These are phyloP conservation scores for Ogataea henricii DNA, from an alignment of 805 yeast genomes.

Conservation along the genomic window DNA sequence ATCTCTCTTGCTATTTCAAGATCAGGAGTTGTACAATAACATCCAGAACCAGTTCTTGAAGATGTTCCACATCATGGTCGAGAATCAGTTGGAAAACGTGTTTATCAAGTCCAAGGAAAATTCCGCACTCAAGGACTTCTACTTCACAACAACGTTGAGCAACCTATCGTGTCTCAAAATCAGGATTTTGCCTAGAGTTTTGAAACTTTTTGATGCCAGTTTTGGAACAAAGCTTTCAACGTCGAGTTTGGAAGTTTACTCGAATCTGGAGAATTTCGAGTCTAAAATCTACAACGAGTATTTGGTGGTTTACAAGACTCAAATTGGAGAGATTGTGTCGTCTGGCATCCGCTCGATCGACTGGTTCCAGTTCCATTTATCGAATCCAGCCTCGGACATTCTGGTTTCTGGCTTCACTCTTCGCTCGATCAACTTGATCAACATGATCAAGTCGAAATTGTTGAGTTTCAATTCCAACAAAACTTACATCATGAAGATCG, in stretches of 20 bases:
- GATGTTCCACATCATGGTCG: slow-evolving; percentile 41
- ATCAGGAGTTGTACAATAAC: slow-evolving; percentile 21
- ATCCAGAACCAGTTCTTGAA: slow-evolving; percentile 38
- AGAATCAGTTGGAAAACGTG: slow-evolving; percentile 45
- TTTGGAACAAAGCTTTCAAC: slow-evolving; percentile 49
- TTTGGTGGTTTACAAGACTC: slow-evolving; percentile 48
- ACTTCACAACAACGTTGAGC: slow-evolving; percentile 44
- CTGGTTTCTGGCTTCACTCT: slow-evolving; percentile 26
- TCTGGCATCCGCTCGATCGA: slow-evolving; percentile 42
- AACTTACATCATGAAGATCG: slow-evolving; percentile 23
- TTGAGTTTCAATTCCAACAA: slow-evolving; percentile 21
- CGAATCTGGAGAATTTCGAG: slow-evolving; percentile 50
- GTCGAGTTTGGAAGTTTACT: slow-evolving; percentile 46
- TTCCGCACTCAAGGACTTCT: slow-evolving; percentile 22
- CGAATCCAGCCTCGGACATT: slow-evolving; percentile 12
- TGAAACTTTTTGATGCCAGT: slow-evolving; percentile 50
- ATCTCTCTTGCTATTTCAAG: slow-evolving; percentile 22
- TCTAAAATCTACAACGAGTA: slow-evolving; percentile 55
- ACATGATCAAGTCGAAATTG: slow-evolving; percentile 30
- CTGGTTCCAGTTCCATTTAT: slow-evolving; percentile 39
- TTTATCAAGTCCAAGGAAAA: slow-evolving; percentile 36
- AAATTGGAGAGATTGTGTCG: slow-evolving; percentile 41
- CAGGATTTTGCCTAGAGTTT: slow-evolving; percentile 48
- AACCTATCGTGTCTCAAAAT: slow-evolving; percentile 52
- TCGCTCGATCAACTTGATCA: slow-evolving; percentile 28